These are phyloP conservation scores for Flaveria trinervia DNA, from an alignment of 129 eudicot species.

Conservation along the genomic window DNA sequence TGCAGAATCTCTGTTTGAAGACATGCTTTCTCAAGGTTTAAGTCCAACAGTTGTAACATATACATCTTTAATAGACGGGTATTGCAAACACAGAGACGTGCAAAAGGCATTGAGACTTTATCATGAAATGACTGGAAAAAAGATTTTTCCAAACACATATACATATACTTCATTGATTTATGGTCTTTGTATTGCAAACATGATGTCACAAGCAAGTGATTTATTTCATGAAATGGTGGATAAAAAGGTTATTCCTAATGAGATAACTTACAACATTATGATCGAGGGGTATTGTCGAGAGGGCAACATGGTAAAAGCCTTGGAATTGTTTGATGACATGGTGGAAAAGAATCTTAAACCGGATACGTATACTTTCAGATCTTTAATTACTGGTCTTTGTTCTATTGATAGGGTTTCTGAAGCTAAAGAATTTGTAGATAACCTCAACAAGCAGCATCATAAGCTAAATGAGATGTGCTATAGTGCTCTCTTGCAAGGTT, in stretches of 20 bases:
- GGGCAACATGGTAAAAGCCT: slow-evolving; percentile 60
- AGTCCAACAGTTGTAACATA: slow-evolving; percentile 80
- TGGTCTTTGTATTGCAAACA: slow-evolving; percentile 64
- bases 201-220: slow-evolving; percentile 61
- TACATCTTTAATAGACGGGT: slow-evolving; percentile 75
- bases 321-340: slow-evolving; percentile 69
- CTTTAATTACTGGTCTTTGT: slow-evolving; percentile 84
- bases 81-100: slow-evolving; percentile 57
- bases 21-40: slow-evolving; percentile 54
- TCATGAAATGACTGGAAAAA: slow-evolving; percentile 85
- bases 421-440: slow-evolving; percentile 74
- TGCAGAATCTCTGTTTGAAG: slow-evolving; percentile 51
- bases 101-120: slow-evolving; percentile 64
- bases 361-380: slow-evolving; percentile 82
- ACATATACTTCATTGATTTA: slow-evolving; percentile 67
- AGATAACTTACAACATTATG: slow-evolving; percentile 82
- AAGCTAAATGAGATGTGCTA: slow-evolving; percentile 82
- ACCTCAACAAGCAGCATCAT: slow-evolving; percentile 53
- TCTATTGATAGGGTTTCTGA: slow-evolving; percentile 57
- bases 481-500: slow-evolving; percentile 75
- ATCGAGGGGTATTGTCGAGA: slow-evolving; percentile 72
- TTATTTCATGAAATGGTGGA: slow-evolving; percentile 65
- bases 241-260: slow-evolving; percentile 58
- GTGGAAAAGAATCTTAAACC: slow-evolving; percentile 66
- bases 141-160: slow-evolving; percentile 63